Conservation (phyloP, 1,284 basidiomycete species). For the Rugosomyces carneus region DNA sequence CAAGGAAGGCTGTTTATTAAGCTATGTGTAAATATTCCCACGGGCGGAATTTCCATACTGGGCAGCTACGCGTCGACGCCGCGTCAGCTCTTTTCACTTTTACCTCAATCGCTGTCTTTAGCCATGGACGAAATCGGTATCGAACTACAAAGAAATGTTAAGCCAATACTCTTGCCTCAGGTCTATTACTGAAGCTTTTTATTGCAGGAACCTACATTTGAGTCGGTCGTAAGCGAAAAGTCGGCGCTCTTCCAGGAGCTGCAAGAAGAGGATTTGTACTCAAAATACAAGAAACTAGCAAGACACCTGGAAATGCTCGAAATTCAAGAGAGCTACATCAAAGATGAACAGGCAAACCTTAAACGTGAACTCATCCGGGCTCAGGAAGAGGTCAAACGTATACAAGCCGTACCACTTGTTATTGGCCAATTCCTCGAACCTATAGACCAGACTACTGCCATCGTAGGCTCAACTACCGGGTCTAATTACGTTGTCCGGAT, state of each 20-base stretch:
- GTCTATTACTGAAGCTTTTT: not conserved
- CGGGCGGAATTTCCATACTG: conserved; percentile 23
- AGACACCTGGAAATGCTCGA: conserved; percentile 92
- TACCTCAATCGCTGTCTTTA: conserved; percentile 16
- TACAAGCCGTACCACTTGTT: conserved; percentile 98
- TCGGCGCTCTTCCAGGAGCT: conserved; percentile 78
- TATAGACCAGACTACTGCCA: conserved; percentile 96
- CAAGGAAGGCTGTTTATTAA: not conserved
- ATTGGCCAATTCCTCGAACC: conserved; percentile 99
- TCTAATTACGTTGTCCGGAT: conserved; percentile 99
- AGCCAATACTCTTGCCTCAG: conserved; percentile 18
- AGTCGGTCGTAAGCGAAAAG: conserved; percentile 84
- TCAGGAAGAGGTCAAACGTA: conserved; percentile 99
- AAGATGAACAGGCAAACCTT: conserved; percentile 97
- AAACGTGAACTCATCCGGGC: conserved; percentile 97
- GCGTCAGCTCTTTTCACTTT: conserved; percentile 47
- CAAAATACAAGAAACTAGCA: conserved; percentile 92
- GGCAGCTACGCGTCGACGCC: conserved; percentile 38
- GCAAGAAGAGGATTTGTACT: conserved; percentile 90
- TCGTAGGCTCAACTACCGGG: conserved; percentile 97
- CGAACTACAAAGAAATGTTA: conserved; percentile 78
- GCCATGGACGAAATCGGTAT: conserved; percentile 79
- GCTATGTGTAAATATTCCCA: conserved; percentile 26
- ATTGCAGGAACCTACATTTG: conserved; percentile 83
- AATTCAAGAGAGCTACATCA: conserved; percentile 97